Evolutionary conservation across 495 filamentous ascomycete species (phyloP).

Genomic region (Opeltia flavorubescens): DNA sequence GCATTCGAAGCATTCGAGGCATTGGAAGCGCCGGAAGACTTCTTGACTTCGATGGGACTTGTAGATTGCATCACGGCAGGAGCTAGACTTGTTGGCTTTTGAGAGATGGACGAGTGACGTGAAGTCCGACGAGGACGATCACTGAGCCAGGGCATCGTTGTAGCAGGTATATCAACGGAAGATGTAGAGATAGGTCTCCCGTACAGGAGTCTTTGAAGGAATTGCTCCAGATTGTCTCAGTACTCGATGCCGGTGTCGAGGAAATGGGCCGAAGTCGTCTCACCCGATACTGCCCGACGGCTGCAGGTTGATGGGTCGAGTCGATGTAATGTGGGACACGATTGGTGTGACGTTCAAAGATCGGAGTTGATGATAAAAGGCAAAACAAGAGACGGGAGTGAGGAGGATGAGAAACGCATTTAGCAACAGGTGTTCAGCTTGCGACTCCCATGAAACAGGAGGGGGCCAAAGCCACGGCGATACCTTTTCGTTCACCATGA

Average conservation of each 20-base stretch:
- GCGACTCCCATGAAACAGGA: neutral
- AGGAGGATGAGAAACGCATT: neutral
- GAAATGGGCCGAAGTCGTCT: neutral
- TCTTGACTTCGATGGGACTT: conserved; percentile 6
- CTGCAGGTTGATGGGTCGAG: neutral
- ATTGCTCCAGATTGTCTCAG: conserved; percentile 1
- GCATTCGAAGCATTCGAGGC: conserved; percentile 3
- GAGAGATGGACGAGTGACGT: conserved; percentile 8
- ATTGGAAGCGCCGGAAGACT: conserved; percentile 5
- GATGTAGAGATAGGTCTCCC: neutral
- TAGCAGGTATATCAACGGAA: neutral
- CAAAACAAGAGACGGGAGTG: neutral
- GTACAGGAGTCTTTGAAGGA: neutral
- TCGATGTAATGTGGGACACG: neutral
- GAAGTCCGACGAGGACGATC: conserved; percentile 9
- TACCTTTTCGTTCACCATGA: no score
- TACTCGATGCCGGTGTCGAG: neutral
- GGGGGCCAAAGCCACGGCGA: conserved; percentile 1
- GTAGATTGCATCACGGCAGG: conserved; percentile 9
- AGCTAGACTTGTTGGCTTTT: neutral
- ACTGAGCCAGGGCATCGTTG: conserved; percentile 12
- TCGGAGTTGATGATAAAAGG: neutral
- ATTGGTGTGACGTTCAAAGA: neutral
- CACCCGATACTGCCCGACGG: neutral
- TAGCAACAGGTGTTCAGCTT: neutral